Conservation (phyloP, 2,329 filamentous ascomycete species). For the Verticillium alfalfae region DNA sequence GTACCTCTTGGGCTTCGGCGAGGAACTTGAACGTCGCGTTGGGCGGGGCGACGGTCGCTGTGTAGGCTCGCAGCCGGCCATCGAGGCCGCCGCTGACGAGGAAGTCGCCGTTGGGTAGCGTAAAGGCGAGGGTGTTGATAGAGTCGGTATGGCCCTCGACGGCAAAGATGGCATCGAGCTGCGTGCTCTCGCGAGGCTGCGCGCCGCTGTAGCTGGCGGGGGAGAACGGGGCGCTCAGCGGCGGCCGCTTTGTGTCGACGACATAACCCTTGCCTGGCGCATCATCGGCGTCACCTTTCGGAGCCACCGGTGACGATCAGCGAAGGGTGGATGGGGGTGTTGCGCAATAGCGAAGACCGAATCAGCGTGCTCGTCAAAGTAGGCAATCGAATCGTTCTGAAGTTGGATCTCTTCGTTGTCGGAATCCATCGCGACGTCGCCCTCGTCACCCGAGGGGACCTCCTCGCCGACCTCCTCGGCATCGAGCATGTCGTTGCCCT, state of each 20-base stretch:
- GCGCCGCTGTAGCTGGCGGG: conserved; percentile 63
- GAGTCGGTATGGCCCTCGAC: conserved; percentile 91
- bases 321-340: conserved; percentile 70
- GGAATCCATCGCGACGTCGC: conserved; percentile 72
- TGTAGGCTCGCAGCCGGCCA: conserved; percentile 71
- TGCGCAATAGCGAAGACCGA: conserved; percentile 93
- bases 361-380: conserved; percentile 87
- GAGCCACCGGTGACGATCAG: conserved; percentile 83
- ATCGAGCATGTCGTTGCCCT: conserved; percentile 64
- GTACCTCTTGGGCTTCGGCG: conserved; percentile 79
- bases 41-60: conserved; percentile 36
- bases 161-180: conserved; percentile 61
- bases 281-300: conserved; percentile 51
- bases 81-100: conserved; percentile 85
- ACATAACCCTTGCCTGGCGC: conserved; percentile 78
- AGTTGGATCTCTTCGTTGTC: conserved; percentile 69
- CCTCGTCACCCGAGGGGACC: conserved; percentile 50
- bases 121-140: conserved; percentile 82
- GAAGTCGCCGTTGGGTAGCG: conserved; percentile 75
- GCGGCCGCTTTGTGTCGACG: conserved; percentile 68
- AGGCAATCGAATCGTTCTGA: conserved; percentile 87
- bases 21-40: conserved; percentile 54
- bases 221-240: conserved; percentile 59
- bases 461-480: conserved; percentile 76
- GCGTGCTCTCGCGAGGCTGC: conserved; percentile 44